Conservation (phyloP, 768 basidiomycete genomes). For the Mycena amicta region DNA sequence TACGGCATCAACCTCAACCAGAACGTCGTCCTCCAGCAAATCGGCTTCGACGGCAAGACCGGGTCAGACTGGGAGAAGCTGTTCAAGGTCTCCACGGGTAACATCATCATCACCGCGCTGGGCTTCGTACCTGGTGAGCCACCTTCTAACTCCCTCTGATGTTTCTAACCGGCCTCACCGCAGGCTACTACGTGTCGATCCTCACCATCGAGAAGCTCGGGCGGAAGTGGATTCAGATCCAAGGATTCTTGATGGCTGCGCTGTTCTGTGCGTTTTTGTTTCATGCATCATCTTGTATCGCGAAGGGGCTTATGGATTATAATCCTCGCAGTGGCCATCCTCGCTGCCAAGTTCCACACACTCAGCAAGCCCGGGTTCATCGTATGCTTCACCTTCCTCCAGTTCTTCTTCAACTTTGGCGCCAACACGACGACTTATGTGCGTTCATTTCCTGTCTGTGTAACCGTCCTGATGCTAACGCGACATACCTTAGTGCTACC, state of each 20-base stretch:
- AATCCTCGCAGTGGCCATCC: slow-evolving; percentile 56
- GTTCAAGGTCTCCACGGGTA: slow-evolving; percentile 68
- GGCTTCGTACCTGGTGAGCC: slow-evolving; percentile 74
- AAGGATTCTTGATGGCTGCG: slow-evolving; percentile 72
- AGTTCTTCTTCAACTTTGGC: slow-evolving; percentile 86
- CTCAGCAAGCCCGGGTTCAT: slow-evolving; percentile 65
- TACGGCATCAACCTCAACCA: slow-evolving; percentile 78
- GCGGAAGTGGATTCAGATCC: slow-evolving; percentile 74
- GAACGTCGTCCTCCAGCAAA: slow-evolving; percentile 73
- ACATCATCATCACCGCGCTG: slow-evolving; percentile 61
- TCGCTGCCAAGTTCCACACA: slow-evolving; percentile 64
- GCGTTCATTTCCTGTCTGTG: slow-evolving; percentile 13
- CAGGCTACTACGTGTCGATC: slow-evolving; percentile 71
- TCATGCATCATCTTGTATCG: no score
- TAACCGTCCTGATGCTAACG: background rate
- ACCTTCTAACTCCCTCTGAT: background rate
- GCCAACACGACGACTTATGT: slow-evolving; percentile 70
- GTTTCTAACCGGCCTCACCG: no score
- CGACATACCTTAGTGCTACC: slow-evolving; percentile 52
- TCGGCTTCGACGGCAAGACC: slow-evolving; percentile 62
- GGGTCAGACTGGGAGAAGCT: slow-evolving; percentile 66
- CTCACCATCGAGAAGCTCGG: slow-evolving; percentile 74
- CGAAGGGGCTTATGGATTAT: no score
- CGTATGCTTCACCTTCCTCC: slow-evolving; percentile 67
- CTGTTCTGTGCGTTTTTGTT: slow-evolving; percentile 57